phyloP scores from a whole-genome alignment of 352 stramenopile species.

The Globisporangium echinulatum region DNA sequence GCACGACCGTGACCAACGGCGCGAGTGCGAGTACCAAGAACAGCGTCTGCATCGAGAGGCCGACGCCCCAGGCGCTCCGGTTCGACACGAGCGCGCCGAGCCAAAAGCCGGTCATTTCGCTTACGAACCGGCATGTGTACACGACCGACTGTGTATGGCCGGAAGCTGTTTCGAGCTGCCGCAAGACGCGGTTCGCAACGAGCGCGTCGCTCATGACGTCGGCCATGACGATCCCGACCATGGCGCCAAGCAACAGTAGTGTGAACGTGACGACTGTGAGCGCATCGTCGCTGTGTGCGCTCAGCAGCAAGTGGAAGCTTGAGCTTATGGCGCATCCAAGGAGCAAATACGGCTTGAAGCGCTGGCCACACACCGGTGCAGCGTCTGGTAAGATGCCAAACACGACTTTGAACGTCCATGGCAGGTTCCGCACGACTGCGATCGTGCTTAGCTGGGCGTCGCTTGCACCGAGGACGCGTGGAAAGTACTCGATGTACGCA shows the following conservation, averaged over 20 bases:
- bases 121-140: slow-evolving; percentile 73
- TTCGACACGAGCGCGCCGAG: slow-evolving; percentile 56
- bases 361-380: slow-evolving; percentile 41
- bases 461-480: slow-evolving; percentile 42
- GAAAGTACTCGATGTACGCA: slow-evolving; percentile 75
- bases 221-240: slow-evolving; percentile 71
- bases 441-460: slow-evolving; percentile 74
- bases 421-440: slow-evolving; percentile 52
- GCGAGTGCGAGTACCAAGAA: slow-evolving; percentile 57
- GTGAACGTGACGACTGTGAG: slow-evolving; percentile 59
- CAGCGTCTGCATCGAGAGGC: slow-evolving; percentile 52
- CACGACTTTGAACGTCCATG: slow-evolving; percentile 77
- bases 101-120: slow-evolving; percentile 78
- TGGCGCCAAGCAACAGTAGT: slow-evolving; percentile 58
- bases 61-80: slow-evolving; percentile 38
- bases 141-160: slow-evolving; percentile 58
- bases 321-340: slow-evolving; percentile 53
- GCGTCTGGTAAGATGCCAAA: slow-evolving; percentile 68
- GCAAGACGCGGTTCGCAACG: slow-evolving; percentile 54
- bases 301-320: slow-evolving; percentile 48
- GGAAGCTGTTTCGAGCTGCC: slow-evolving; percentile 24
- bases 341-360: slow-evolving; percentile 77
- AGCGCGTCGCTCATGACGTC: slow-evolving; percentile 80
- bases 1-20: slow-evolving; percentile 50
- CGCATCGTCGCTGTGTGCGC: slow-evolving; percentile 17